phyloP scores from a whole-genome alignment of 2,329 filamentous ascomycete species.

The Verticillium nubilum region DNA sequence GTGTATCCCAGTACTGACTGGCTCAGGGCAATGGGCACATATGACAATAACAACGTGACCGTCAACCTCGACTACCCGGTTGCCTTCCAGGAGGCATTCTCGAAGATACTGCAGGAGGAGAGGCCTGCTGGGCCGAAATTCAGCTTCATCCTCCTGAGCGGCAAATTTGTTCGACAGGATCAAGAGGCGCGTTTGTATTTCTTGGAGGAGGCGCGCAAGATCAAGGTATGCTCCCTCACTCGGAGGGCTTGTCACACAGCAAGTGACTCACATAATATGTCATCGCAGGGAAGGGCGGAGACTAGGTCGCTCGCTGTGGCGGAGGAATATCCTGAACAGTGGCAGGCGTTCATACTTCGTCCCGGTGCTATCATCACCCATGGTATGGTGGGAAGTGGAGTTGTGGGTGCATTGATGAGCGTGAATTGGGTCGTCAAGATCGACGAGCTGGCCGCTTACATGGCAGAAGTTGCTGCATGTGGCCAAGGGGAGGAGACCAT shows the following conservation, averaged over 20 bases:
- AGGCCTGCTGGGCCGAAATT: constrained; percentile 13
- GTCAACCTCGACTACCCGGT: constrained; percentile 19
- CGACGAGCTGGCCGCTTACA: constrained; percentile 18
- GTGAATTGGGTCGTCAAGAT: constrained; percentile 14
- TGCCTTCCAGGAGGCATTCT: constrained; percentile 15
- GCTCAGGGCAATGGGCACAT: constrained; percentile 16
- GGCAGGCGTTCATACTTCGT: not conserved
- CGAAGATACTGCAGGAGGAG: constrained; percentile 9
- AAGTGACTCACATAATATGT: not conserved
- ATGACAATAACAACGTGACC: constrained; percentile 9
- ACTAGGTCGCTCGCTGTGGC: constrained; percentile 5
- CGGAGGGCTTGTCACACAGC: too few relatives aligned
- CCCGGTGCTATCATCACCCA: not conserved
- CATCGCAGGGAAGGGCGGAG: constrained; percentile 15
- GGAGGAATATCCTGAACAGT: not conserved
- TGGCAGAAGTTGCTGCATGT: constrained; percentile 14
- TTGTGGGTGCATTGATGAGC: constrained; percentile 10
- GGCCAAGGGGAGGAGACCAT: constrained; percentile 14
- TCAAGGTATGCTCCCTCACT: constrained; percentile 13
- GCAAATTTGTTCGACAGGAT: constrained; percentile 24
- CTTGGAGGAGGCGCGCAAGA: constrained; percentile 16
- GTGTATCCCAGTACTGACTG: too few relatives aligned
- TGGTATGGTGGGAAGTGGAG: not conserved
- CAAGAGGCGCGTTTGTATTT: constrained; percentile 23
- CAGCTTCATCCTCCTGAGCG: constrained; percentile 25